phyloP scores from a whole-genome alignment of 164 flowering plant genomes.

The Annona cherimola region DNA sequence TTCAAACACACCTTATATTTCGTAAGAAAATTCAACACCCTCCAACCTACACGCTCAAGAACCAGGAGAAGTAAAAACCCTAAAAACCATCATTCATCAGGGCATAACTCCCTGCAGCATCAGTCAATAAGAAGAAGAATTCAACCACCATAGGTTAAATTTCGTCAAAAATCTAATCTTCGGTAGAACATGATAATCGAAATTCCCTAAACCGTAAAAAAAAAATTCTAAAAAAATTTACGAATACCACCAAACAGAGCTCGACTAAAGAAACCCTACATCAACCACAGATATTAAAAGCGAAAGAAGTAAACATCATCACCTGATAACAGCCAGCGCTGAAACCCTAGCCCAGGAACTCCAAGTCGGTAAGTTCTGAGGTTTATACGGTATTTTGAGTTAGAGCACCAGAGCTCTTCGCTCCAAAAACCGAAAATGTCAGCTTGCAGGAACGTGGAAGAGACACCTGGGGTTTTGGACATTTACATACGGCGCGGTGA shows the following conservation, averaged over 20 bases:
- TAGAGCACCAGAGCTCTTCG: neutral
- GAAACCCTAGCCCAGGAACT: neutral
- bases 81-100: neutral
- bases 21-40: neutral
- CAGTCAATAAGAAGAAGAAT: neutral
- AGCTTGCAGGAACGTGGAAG: neutral
- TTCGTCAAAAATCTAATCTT: neutral
- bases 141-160: neutral
- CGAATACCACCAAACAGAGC: neutral
- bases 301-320: neutral
- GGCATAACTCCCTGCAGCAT: neutral
- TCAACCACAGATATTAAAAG: neutral
- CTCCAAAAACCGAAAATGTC: neutral
- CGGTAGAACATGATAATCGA: neutral
- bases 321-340: neutral
- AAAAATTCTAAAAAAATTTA: no score
- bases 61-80: neutral
- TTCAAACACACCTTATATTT: neutral
- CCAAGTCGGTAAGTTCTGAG: neutral
- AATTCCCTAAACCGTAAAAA: no score
- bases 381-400: neutral
- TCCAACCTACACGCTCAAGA: neutral
- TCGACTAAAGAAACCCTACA: neutral
- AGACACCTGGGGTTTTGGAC: neutral
- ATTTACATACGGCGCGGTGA: neutral